These are phyloP conservation scores for Candida anglica DNA, from an alignment of 805 yeast genomes.

Conservation along the genomic window DNA sequence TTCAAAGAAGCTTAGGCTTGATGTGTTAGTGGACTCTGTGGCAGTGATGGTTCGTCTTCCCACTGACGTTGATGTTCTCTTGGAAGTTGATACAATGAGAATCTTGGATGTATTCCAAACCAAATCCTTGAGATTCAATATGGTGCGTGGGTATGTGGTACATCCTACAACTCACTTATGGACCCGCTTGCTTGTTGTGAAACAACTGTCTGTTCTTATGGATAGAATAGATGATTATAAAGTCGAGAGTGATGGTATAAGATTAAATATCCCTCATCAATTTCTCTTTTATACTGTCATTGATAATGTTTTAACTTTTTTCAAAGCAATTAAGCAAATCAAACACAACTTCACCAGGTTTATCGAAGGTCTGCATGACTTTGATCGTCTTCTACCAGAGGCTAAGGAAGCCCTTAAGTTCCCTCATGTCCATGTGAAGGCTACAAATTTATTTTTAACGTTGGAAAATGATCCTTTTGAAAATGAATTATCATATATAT, in stretches of 20 bases:
- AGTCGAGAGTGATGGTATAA: constrained; percentile 33
- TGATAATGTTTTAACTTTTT: constrained; percentile 67
- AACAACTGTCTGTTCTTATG: background rate
- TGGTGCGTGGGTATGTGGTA: constrained; percentile 42
- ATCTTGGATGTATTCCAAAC: constrained; percentile 20
- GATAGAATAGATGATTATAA: no score
- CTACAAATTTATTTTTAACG: constrained; percentile 56
- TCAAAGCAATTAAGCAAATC: constrained; percentile 64
- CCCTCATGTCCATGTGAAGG: constrained; percentile 53
- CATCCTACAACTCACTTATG: constrained; percentile 47
- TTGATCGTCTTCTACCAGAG: constrained; percentile 29
- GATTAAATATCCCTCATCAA: constrained; percentile 64
- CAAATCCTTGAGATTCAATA: constrained; percentile 28
- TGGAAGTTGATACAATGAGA: constrained; percentile 38
- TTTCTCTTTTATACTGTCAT: constrained; percentile 75
- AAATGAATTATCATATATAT: constrained; percentile 59
- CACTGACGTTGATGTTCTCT: constrained; percentile 40
- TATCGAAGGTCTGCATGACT: constrained; percentile 17
- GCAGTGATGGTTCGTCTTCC: constrained; percentile 44
- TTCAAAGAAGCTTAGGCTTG: constrained; percentile 23
- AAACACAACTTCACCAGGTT: constrained; percentile 41
- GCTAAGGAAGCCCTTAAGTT: constrained; percentile 41
- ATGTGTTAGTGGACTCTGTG: constrained; percentile 26
- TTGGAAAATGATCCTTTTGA: constrained; percentile 92
- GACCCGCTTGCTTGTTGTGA: constrained; percentile 34